A percentile compares a stretch with the other conserved stretches of the same genome.
Conservation (phyloP, 176 grass and related monocot species). For the Bolboschoenus planiculmis region DNA sequence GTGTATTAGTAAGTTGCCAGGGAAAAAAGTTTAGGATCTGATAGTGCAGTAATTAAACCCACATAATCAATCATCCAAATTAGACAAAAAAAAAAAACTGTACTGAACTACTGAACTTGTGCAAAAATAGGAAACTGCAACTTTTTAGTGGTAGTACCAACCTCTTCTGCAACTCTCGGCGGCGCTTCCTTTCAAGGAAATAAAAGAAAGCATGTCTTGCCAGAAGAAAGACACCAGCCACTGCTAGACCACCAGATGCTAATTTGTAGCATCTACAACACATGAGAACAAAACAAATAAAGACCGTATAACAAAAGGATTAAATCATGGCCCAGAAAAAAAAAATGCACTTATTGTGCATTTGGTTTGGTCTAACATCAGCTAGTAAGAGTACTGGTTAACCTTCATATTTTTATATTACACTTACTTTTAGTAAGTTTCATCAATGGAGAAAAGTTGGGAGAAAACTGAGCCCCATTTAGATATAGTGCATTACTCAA, state of each 20-base stretch:
- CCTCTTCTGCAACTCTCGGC: slow-evolving; percentile 73
- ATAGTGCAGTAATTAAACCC: neutral
- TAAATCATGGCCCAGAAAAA: neutral
- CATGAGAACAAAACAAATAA: slow-evolving; percentile 9
- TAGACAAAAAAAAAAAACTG: neutral
- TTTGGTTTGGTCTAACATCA: neutral
- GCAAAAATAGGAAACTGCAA: neutral
- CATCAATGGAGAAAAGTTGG: neutral
- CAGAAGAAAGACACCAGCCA: slow-evolving; percentile 72
- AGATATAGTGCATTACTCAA: neutral
- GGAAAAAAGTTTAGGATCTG: neutral
- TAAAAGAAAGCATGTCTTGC: slow-evolving; percentile 75
- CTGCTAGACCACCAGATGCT: slow-evolving; percentile 88
- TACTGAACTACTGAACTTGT: neutral
- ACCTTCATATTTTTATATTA: neutral
- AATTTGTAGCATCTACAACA: slow-evolving; percentile 61
- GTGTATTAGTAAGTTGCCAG: neutral
- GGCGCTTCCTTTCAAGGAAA: slow-evolving; percentile 62
- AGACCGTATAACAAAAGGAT: neutral
- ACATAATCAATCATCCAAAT: neutral
- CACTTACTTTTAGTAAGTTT: neutral
- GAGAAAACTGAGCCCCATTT: neutral
- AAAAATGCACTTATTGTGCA: neutral
- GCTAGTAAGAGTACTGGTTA: neutral
- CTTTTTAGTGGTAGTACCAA: slow-evolving; percentile 16